These are phyloP conservation scores for Rossbeevera mucosa DNA, from an alignment of 768 basidiomycete species.

Conservation along the genomic window DNA sequence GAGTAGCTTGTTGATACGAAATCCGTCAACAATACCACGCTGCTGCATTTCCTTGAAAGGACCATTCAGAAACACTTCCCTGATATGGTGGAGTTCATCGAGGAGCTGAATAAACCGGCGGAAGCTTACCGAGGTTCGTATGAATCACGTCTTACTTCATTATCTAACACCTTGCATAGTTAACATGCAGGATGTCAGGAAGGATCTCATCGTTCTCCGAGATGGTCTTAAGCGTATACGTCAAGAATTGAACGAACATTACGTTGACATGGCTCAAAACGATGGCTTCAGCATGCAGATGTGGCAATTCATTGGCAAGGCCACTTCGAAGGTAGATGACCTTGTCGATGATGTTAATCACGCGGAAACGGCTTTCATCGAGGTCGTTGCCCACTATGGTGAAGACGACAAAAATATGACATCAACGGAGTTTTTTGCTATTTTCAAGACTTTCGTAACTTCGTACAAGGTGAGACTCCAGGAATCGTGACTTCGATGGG, in stretches of 20 bases:
- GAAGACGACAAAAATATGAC: conserved; percentile 87
- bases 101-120: conserved; percentile 83
- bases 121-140: conserved; percentile 85
- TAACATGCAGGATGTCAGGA: conserved; percentile 81
- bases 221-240: conserved; percentile 77
- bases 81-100: conserved; percentile 80
- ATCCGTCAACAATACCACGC: conserved; percentile 87
- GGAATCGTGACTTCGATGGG: not conserved
- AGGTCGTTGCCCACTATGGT: conserved; percentile 87
- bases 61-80: conserved; percentile 86
- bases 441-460: conserved; percentile 95
- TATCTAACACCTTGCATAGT: conserved; percentile 43
- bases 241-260: conserved; percentile 75
- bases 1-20: conserved; percentile 92
- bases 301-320: conserved; percentile 83
- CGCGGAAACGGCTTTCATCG: conserved; percentile 77
- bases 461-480: conserved; percentile 68
- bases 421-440: conserved; percentile 90
- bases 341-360: conserved; percentile 82
- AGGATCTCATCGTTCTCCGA: conserved; percentile 65
- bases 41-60: conserved; percentile 90
- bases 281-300: conserved; percentile 88
- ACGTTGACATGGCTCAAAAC: conserved; percentile 60
- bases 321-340: conserved; percentile 71
- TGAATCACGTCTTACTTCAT: not conserved